Base-by-base conservation (phyloP, 306 rosid species). In the Sophora flavescens region DNA sequence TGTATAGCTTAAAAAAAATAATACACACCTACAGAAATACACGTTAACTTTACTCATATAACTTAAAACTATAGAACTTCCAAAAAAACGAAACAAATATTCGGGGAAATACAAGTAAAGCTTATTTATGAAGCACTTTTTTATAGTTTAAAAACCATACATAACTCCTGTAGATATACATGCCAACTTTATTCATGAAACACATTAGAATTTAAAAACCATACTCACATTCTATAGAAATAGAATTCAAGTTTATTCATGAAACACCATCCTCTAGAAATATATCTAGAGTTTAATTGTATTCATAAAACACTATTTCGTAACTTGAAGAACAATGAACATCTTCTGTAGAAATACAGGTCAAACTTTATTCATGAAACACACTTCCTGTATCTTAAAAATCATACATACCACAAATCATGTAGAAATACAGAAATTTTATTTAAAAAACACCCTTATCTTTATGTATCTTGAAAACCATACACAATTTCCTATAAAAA, bases 361-460 rank as follows among this genome's bases (percentile, higher is more conserved):
- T 60, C 35, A 1, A 14, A 30, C 38, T 30, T 58, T 28, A 32
- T 26, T 30, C 0, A 2, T 13, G 10, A 26, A 58, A 32, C 33
- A 58, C 64, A 0, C 16, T 58, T 30, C 1, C 64, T 10, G 15
- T n/a, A 12, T 13, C 11, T 32, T 32, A 13, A 36, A 62, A 62
- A 33, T 8, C 22, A 8, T 3, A 32, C 66, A 60, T n/a, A 33
- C 18, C 39, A 5, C 64, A 5, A 39, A 17, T 13, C 66, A 9
- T 60, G 44, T 13, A 59, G 14, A 44, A 58, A 61, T 62, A 33
- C 38, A 32, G 17, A 44, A 16, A 30, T 18, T 44, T 59, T 45
- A 59, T 61, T 73, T 33, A 35, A 3, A 13, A 45, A 62, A 60
- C 48, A 74, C 35, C 7, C 16, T n/a, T 59, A 30, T 30, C 48